Percentiles rank a stretch among this genome's conserved stretches.
These are phyloP conservation scores for Coniella vitis DNA, from an alignment of 2,329 filamentous ascomycete species.

Conservation along the genomic window DNA sequence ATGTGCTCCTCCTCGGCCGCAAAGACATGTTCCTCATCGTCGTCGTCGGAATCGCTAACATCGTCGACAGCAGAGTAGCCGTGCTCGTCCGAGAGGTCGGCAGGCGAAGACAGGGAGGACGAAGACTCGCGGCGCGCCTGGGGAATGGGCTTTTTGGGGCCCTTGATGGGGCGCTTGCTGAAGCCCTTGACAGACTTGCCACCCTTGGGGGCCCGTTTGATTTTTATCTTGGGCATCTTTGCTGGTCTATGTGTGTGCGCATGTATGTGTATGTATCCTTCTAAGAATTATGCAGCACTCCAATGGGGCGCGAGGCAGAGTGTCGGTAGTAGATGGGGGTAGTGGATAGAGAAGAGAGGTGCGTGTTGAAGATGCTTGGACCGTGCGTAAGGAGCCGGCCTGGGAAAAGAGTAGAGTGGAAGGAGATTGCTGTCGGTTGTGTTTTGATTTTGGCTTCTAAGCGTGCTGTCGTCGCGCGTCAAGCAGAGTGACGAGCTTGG, in stretches of 20 bases:
- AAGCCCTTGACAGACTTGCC: slow-evolving; percentile 16
- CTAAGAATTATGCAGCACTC: too few species aligned
- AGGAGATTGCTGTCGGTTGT: background rate
- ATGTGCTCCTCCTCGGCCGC: slow-evolving; percentile 74
- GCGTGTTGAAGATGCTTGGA: background rate
- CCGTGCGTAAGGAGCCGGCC: too few species aligned
- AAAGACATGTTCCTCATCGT: slow-evolving; percentile 72
- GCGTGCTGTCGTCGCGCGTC: slow-evolving; percentile 17
- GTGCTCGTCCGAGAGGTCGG: slow-evolving; percentile 58
- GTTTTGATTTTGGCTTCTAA: background rate
- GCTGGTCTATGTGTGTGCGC: background rate
- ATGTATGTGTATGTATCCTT: background rate
- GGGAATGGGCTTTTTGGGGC: slow-evolving; percentile 9
- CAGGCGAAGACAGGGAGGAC: slow-evolving; percentile 48
- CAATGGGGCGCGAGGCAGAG: too few species aligned
- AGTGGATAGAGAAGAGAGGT: background rate
- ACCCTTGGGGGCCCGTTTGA: slow-evolving; percentile 9
- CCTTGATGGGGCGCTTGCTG: slow-evolving; percentile 11
- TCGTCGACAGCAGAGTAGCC: slow-evolving; percentile 73
- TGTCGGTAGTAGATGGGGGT: background rate
- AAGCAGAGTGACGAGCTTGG: slow-evolving; percentile 43
- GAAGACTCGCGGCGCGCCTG: slow-evolving; percentile 44
- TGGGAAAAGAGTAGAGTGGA: background rate
- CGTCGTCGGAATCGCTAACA: slow-evolving; percentile 69
- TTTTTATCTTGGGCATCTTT: slow-evolving; percentile 12